Evolutionary conservation across 1,284 basidiomycete species (phyloP).

Genomic region (Cystobasidium sp.): DNA sequence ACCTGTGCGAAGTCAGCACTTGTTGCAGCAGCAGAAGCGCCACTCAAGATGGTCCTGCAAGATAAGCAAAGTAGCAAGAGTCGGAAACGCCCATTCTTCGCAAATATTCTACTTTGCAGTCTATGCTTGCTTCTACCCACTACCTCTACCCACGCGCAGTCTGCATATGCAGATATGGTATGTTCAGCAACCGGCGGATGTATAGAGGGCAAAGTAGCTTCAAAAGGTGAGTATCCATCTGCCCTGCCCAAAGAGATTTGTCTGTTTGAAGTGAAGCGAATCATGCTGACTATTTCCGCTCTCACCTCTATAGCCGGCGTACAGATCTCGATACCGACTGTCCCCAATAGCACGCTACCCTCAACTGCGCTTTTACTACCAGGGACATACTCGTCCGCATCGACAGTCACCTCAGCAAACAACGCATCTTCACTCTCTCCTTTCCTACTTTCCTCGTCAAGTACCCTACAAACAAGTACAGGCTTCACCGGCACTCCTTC

Average conservation of each 20-base stretch:
- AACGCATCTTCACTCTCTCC: constrained; percentile 36
- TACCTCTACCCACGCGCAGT: neutral
- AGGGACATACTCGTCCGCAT: constrained; percentile 47
- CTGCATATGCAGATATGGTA: constrained; percentile 28
- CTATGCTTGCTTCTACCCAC: neutral
- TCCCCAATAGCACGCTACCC: constrained; percentile 10
- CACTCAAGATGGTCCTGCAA: no score
- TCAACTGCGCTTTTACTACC: constrained; percentile 47
- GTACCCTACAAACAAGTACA: neutral
- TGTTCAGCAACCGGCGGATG: constrained; percentile 30
- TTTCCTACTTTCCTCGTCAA: constrained; percentile 42
- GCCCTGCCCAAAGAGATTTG: neutral
- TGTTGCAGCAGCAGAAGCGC: no score
- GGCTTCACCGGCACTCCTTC: constrained; percentile 46
- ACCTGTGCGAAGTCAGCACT: no score
- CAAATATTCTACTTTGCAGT: neutral
- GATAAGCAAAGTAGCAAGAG: no score
- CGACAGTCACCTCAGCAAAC: constrained; percentile 27
- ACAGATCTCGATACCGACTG: constrained; percentile 11
- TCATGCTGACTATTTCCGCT: neutral
- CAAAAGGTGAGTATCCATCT: constrained; percentile 20
- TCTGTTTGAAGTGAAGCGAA: neutral
- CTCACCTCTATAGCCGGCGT: constrained; percentile 21
- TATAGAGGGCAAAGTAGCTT: constrained; percentile 29
- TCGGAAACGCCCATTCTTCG: neutral